phyloP scores from a whole-genome alignment of 2,329 filamentous ascomycete species.

The Stenocarpella maydis region DNA sequence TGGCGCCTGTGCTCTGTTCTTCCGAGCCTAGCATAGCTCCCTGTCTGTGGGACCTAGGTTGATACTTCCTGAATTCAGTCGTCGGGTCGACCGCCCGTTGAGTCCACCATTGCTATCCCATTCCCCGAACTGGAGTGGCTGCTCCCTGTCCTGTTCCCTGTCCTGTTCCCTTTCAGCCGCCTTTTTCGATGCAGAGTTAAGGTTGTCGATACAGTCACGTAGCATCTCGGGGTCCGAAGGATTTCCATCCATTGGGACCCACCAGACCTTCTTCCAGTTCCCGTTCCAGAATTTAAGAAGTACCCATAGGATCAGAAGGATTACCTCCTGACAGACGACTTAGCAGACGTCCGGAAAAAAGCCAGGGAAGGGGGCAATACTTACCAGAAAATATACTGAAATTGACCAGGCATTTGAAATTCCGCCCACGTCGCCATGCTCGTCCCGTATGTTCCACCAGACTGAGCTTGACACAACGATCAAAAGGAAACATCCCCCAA shows the following conservation, averaged over 20 bases:
- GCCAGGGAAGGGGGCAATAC: background rate
- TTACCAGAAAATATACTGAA: constrained; percentile 24
- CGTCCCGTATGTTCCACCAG: constrained; percentile 9
- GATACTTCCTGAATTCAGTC: background rate
- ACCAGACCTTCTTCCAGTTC: constrained; percentile 14
- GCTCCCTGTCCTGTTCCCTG: background rate
- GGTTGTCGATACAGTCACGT: background rate
- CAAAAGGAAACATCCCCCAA: constrained; percentile 24
- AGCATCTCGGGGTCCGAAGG: constrained; percentile 13
- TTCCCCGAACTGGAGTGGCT: background rate
- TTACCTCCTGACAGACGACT: background rate
- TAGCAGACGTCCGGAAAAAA: background rate
- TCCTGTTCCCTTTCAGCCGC: background rate
- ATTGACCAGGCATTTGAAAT: constrained; percentile 20
- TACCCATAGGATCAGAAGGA: constrained; percentile 1
- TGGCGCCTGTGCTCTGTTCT: background rate
- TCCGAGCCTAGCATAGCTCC: background rate
- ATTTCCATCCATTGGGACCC: constrained; percentile 10
- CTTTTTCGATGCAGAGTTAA: constrained; percentile 9
- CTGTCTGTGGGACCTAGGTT: background rate
- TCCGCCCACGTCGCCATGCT: background rate
- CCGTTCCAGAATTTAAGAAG: constrained; percentile 6
- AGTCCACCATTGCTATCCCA: background rate
- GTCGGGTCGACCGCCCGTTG: background rate
- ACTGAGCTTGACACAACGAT: constrained; percentile 26